Conservation (phyloP, 176 grass and related monocot genomes). For the Eleusine indica region DNA sequence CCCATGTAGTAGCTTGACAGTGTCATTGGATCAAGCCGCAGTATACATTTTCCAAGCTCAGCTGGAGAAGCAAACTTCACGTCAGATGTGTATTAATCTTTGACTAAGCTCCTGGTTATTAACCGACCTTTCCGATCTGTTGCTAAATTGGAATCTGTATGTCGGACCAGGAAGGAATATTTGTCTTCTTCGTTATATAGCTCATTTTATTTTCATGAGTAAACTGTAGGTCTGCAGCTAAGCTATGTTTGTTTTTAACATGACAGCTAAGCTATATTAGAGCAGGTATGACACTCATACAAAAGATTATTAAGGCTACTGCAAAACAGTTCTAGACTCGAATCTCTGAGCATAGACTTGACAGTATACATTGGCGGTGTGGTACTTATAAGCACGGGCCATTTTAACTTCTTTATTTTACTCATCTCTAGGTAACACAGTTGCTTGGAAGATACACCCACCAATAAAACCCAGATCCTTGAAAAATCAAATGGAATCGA, state of each 20-base stretch:
- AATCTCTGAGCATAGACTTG: too few species aligned
- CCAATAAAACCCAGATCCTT: neutral
- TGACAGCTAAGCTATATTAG: neutral
- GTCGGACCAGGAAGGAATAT: neutral
- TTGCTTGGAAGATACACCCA: neutral
- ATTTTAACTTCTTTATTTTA: neutral
- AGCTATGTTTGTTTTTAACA: neutral
- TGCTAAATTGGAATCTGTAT: constrained; percentile 3
- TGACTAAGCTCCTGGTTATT: neutral
- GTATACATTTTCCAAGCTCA: constrained; percentile 11
- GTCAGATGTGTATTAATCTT: neutral
- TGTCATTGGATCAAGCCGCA: constrained; percentile 34
- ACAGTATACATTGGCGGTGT: too few species aligned
- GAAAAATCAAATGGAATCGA: constrained; percentile 4
- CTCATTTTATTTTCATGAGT: too few species aligned
- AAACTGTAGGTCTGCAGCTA: neutral
- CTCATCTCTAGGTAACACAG: neutral
- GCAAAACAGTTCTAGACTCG: neutral
- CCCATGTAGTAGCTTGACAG: constrained; percentile 32
- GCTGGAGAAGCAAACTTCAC: neutral
- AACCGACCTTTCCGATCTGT: neutral
- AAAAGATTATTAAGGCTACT: neutral
- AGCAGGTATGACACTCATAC: too few species aligned
- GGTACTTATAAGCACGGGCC: neutral
- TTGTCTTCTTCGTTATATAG: neutral